phyloP scores from a whole-genome alignment of 2,329 filamentous ascomycete genomes.

The Emmonsiellopsis sp. region DNA sequence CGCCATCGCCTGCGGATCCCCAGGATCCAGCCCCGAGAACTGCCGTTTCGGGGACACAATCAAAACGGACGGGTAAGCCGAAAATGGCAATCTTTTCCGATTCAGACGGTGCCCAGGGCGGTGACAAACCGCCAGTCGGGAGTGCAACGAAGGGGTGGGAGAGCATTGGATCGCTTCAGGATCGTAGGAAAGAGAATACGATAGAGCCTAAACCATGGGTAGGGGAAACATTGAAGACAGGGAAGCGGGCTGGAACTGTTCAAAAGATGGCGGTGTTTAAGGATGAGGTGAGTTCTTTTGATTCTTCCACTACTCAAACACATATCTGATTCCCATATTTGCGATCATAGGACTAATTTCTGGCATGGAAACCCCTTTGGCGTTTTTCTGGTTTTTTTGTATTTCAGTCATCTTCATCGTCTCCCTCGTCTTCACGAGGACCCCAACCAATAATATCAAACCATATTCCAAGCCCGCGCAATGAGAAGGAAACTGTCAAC shows the following conservation, averaged over 20 bases:
- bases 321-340: slow-evolving; percentile 53
- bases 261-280: slow-evolving; percentile 89
- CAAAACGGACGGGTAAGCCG: slow-evolving; percentile 58
- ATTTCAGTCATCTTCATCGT: slow-evolving; percentile 24
- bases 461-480: slow-evolving; percentile 51
- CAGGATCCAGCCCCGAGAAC: slow-evolving; percentile 59
- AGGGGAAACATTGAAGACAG: slow-evolving; percentile 80
- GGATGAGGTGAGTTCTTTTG: slow-evolving; percentile 72
- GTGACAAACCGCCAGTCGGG: slow-evolving; percentile 46
- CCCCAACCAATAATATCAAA: slow-evolving; percentile 33
- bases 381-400: slow-evolving; percentile 39
- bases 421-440: slow-evolving; percentile 33
- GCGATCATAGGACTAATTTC: slow-evolving; percentile 93
- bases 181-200: slow-evolving; percentile 89
- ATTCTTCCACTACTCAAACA: slow-evolving; percentile 23
- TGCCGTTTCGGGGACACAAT: slow-evolving; percentile 36
- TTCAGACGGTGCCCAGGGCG: slow-evolving; percentile 45
- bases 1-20: slow-evolving; percentile 35
- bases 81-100: slow-evolving; percentile 93
- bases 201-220: slow-evolving; percentile 82
- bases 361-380: slow-evolving; percentile 31
- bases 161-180: slow-evolving; percentile 73
- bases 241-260: slow-evolving; percentile 65
- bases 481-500: slow-evolving; percentile 73
- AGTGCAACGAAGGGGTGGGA: slow-evolving; percentile 71